Evolutionary conservation across 176 grass and related monocot species (phyloP), one percentile per base, ranked within the genome.

Genomic region (Otatea glauca): DNA sequence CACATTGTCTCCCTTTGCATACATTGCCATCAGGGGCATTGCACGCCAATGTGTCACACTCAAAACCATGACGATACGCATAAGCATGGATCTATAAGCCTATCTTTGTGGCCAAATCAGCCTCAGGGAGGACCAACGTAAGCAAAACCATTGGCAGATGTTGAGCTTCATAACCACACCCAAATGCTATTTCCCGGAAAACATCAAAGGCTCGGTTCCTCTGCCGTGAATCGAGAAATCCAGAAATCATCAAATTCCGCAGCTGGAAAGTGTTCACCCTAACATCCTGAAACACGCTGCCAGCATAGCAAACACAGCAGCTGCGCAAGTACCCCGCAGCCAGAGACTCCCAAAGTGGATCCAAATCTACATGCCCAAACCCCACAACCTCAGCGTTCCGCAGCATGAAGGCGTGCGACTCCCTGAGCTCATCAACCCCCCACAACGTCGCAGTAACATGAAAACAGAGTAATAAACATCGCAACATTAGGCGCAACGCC

Each of bases 1-100:
- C 27, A 51, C 80, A 32, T 84, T 41, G 39, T 70, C 74, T 80
- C 84, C 74, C 75, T 70, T 83, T 4, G 87, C 78, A 84, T 89
- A 92, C 90, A 92, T 92, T 75, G 90, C n/a, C 84, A 92, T 89
- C 37, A 92, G n/a, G 80, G 21, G 90, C 87, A 76, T 92, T 92
- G 80, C 83, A 77, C 1, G 89, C 83, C 5, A 66, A 89, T 16
- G 87, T 89, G 63, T 76, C 68, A 56, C 44, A 64, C 64, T 87
- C 87, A 45, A 92, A 78, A 39, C 87, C 84, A 55, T 64, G 85
- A 27, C 90, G 81, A 84, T 70, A 92, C 0, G 51, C 83, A 87
- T 92, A 87, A 50, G 90, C 90, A 80, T 89, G 90, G 74, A 92
- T 92, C 68, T 89, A 87, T 54, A 92, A 70, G 67, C 90, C 90